Base-by-base conservation (phyloP, 2,329 filamentous ascomycete genomes). In the Pochonia chlamydosporia region DNA sequence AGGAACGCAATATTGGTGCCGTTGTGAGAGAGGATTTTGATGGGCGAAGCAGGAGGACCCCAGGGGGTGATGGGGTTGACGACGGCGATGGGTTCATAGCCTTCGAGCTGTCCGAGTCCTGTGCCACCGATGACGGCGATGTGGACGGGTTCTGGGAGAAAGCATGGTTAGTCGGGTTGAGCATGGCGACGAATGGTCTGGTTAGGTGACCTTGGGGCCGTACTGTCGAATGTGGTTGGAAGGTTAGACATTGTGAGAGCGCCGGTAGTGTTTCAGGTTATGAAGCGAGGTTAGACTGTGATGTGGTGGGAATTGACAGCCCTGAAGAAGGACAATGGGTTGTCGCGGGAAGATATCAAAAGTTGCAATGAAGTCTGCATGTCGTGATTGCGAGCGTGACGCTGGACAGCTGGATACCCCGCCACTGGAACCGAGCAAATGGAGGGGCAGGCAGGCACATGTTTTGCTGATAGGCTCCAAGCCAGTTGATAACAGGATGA, bases 101-200 rank as follows among this genome's bases (percentile, higher is more conserved):
- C 85, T 24, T 89, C 85, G 56, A 99, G 85, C 57, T 89, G 84
- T 65, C 86, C 83, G 53, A 99, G 85, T 46, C 93, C 93, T 33
- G 93, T 99, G 59, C 93, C 93, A 67, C 91, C 91, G 57, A 96
- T 90, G 47, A 95, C 87, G 64, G 87, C 92, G 62, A 96, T 93
- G 57, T 84, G 81, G 59, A 95, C 84, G 46, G 84, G 79, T 46
- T 75, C 84, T 86, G 46, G 14, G 20, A 31, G 39, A 18, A 31
- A 43, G 33, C 7, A 18, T 24, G 45, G 35, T 14, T 37, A 43
- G 13, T 13, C 6, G 10, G 16, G 14, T 11, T 43, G 25, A 33
- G 16, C 35, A 39, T n/a, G 10, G 33, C 24, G 21, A 23, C 14
- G 4, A 31, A n/a, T n/a, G n/a, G n/a, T n/a, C n/a, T n/a, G n/a